Evolutionary conservation across 495 filamentous ascomycete species (phyloP).

Genomic region (Penicillium bialowiezense): DNA sequence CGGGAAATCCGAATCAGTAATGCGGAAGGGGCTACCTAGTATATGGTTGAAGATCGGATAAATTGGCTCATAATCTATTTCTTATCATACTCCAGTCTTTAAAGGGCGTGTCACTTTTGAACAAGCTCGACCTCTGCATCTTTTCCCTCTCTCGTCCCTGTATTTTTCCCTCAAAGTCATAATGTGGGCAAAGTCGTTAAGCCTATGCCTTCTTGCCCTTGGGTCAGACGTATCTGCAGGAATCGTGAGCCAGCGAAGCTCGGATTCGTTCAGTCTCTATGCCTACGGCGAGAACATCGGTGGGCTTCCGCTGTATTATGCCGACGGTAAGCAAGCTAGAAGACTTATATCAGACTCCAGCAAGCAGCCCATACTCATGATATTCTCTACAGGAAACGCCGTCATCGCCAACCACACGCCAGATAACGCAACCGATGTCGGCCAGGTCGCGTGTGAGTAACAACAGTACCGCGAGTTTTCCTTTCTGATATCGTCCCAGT

Average conservation of each 20-base stretch:
- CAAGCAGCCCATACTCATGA: not conserved
- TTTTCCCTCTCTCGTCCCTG: not conserved
- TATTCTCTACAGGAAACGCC: not conserved
- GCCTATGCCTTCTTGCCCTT: not conserved
- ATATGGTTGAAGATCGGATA: no score
- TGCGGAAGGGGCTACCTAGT: no score
- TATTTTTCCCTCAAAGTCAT: not conserved
- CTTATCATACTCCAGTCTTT: no score
- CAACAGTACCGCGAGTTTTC: not conserved
- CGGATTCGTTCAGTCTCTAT: constrained; percentile 26
- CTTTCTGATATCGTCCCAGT: not conserved
- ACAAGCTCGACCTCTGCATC: not conserved
- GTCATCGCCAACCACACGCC: constrained; percentile 1
- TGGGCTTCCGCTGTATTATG: constrained; percentile 32
- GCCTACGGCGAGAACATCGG: constrained; percentile 33
- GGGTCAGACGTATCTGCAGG: not conserved
- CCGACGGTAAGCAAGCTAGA: constrained; percentile 18
- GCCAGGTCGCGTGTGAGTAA: constrained; percentile 8
- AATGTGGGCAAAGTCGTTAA: not conserved
- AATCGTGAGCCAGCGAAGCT: not conserved
- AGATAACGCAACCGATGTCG: constrained; percentile 3
- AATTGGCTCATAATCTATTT: no score
- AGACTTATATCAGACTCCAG: not conserved
- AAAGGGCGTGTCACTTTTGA: no score
- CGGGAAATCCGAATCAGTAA: no score